Conservation (phyloP, 345 rosid species). For the Eucalyptus brandiana region DNA sequence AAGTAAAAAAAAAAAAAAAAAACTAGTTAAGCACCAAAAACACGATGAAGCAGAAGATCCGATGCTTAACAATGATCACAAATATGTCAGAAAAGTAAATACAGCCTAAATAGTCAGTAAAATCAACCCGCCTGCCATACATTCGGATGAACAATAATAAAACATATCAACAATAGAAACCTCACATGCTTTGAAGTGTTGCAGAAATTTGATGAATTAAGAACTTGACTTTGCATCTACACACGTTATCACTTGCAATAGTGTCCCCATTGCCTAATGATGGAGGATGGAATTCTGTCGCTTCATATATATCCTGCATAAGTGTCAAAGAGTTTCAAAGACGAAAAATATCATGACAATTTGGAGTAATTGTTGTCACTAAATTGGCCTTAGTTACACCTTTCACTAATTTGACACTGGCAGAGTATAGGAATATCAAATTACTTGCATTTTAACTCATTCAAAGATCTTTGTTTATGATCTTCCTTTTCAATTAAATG, state of each 20-base stretch:
- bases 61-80: background rate
- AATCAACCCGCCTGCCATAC: background rate
- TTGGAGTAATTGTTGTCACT: background rate
- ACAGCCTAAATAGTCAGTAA: background rate
- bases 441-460: background rate
- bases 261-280: constrained; percentile 16
- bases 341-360: background rate
- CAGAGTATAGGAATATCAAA: background rate
- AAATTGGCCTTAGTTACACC: background rate
- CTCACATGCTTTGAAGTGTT: constrained; percentile 39
- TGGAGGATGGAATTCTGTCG: constrained; percentile 64
- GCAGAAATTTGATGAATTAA: constrained; percentile 36
- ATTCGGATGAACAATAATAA: background rate
- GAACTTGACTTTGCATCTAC: constrained; percentile 45
- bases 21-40: background rate
- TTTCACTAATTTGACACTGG: background rate
- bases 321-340: background rate
- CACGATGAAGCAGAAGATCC: background rate
- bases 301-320: constrained; percentile 84
- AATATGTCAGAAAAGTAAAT: background rate
- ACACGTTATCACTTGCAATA: constrained; percentile 31
- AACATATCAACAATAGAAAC: background rate
- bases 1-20: background rate
- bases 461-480: background rate
- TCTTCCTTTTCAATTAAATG: background rate